phyloP scores from a whole-genome alignment of 441 rosid genomes.

The Aquilaria agallochum region DNA sequence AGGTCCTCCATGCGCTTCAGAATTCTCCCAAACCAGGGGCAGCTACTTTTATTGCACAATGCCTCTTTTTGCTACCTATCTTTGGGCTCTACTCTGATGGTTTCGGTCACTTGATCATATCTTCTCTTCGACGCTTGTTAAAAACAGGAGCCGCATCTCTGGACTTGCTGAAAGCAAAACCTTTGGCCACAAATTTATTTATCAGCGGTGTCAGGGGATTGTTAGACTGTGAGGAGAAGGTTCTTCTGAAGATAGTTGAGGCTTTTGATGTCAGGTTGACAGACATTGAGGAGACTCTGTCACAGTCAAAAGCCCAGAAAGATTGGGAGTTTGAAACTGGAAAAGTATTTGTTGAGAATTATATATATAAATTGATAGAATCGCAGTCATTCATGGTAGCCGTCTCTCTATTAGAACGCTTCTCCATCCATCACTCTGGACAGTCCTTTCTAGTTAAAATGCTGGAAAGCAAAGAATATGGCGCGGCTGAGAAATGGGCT shows the following conservation, averaged over 20 bases:
- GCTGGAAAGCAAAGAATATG: conserved; percentile 63
- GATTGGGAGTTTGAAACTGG: conserved; percentile 29
- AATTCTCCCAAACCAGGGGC: conserved; percentile 82
- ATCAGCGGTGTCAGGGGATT: conserved; percentile 43
- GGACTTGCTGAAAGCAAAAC: conserved; percentile 52
- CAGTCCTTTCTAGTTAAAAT: conserved; percentile 66
- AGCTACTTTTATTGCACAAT: conserved; percentile 53
- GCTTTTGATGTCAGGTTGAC: conserved; percentile 50
- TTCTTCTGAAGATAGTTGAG: conserved; percentile 56
- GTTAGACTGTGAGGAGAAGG: conserved; percentile 54
- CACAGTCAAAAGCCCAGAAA: conserved; percentile 24
- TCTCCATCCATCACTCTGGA: conserved; percentile 72
- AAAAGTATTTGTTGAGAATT: conserved; percentile 47
- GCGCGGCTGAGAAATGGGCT: conserved; percentile 95
- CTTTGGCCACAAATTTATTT: conserved; percentile 54
- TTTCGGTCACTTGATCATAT: conserved; percentile 81
- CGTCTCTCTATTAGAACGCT: conserved; percentile 73
- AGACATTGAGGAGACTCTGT: conserved; percentile 49
- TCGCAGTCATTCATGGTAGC: conserved; percentile 70
- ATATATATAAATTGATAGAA: conserved; percentile 51
- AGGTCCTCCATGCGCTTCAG: conserved; percentile 45
- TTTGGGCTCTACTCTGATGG: conserved; percentile 73
- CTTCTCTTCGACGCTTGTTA: conserved; percentile 63
- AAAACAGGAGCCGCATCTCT: conserved; percentile 30
- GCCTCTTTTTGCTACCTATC: conserved; percentile 65